These are phyloP conservation scores for Leccinum longicurvipes DNA, from an alignment of 768 basidiomycete species.

Conservation along the genomic window DNA sequence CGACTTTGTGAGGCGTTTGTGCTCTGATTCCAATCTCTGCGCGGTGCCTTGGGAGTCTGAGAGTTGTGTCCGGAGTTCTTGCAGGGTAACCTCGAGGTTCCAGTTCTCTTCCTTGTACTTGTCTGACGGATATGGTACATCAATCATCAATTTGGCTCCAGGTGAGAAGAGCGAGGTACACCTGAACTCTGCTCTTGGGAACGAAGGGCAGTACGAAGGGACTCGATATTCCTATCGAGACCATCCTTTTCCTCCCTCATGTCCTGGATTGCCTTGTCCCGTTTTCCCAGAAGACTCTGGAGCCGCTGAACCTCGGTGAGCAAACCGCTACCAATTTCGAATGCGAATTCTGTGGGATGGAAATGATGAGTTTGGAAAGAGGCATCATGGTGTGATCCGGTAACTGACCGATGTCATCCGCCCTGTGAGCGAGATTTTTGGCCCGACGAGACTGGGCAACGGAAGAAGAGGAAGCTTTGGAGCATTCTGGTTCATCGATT, in stretches of 20 bases:
- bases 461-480: constrained; percentile 58
- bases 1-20: constrained; percentile 73
- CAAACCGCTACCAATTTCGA: constrained; percentile 93
- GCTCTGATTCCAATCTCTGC: constrained; percentile 76
- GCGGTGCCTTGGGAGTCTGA: constrained; percentile 60
- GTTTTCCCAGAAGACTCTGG: constrained; percentile 85
- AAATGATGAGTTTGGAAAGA: constrained; percentile 13
- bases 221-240: constrained; percentile 75
- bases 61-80: constrained; percentile 76
- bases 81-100: constrained; percentile 93
- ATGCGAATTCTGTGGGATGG: constrained; percentile 78
- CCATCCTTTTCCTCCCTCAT: constrained; percentile 92
- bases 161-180: constrained; percentile 20
- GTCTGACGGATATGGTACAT: constrained; percentile 43
- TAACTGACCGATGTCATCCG: constrained; percentile 80
- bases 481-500: constrained; percentile 56
- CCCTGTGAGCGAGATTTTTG: constrained; percentile 87
- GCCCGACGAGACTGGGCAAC: constrained; percentile 88
- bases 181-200: constrained; percentile 81
- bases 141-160: constrained; percentile 2
- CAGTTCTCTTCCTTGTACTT: constrained; percentile 98
- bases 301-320: constrained; percentile 89
- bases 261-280: constrained; percentile 89
- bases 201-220: constrained; percentile 66
- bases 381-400: not conserved